Base-by-base conservation (phyloP, 345 rosid species). In the Acer saccharum region DNA sequence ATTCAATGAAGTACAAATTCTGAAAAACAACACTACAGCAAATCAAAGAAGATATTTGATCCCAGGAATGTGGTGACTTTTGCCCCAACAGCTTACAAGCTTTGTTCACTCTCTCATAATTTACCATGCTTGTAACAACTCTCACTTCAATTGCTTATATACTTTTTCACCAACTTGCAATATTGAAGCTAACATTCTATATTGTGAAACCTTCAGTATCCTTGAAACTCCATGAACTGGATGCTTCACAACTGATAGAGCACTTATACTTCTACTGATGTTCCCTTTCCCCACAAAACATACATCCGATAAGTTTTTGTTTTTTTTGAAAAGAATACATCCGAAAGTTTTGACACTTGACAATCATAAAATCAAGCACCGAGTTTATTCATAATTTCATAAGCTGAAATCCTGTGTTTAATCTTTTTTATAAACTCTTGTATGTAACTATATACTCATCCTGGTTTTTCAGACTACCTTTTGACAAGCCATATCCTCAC, bases 161-260 rank as follows among this genome's bases (percentile, higher is more conserved):
- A 71, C 35, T 71, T 21, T 54, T 54, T 55, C 25, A 29, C 17
- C 64, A 71, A 71, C 46, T 7, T 58, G 41, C 60, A 71, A 71
- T 35, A 14, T 7, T 29, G 48, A 71, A 29, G 43, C 48, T 14
- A 55, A 55, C 50, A 54, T 52, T 71, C 48, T 54, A 55, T 4
- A 55, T n/a, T 71, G 21, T 20, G 63, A 71, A 70, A 71, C 23
- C 25, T 52, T 17, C 20, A 50, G 39, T 17, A 17, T 54, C 7
- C 21, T 54, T 29, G 43, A 54, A 55, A 25, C n/a, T 27, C 63
- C 64, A 29, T 55, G 48, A 32, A 54, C 48, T 13, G 13, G 50
- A 55, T 57, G 52, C 10, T 6, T 58, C 55, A 39, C n/a, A 72
- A 57, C 20, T 14, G 61, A 72, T 52, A 57, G 64, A 55, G 48